Percentiles rank a stretch among this genome's conserved stretches.
Evolutionary conservation across 768 basidiomycete species (phyloP).

Genomic region (Russula vinacea): DNA sequence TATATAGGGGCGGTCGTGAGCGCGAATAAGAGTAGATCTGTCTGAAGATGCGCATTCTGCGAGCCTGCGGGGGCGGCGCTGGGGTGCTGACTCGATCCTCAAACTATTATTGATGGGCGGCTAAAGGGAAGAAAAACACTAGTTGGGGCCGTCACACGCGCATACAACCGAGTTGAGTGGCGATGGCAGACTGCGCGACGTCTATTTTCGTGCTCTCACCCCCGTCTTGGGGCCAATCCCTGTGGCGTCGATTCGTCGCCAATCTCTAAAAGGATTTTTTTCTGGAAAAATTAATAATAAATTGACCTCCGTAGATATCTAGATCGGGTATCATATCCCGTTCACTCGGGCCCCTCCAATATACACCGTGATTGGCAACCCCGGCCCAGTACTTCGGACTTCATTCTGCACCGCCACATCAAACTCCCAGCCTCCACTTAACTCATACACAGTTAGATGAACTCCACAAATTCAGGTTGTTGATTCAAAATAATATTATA

Average conservation of each 20-base stretch:
- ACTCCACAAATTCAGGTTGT: not conserved
- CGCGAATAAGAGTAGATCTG: slow-evolving; percentile 10
- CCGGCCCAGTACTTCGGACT: slow-evolving; percentile 24
- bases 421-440: not conserved
- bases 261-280: slow-evolving; percentile 4
- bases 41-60: slow-evolving; percentile 3
- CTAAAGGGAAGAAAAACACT: not conserved
- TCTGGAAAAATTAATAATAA: not conserved
- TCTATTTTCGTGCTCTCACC: not conserved
- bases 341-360: slow-evolving; percentile 9
- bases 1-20: slow-evolving; percentile 30
- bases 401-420: slow-evolving; percentile 29
- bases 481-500: not conserved
- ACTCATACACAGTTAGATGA: not conserved
- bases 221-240: not conserved
- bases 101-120: not conserved
- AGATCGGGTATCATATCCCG: slow-evolving; percentile 5
- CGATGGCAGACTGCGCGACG: not conserved
- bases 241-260: not conserved
- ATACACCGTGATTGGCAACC: slow-evolving; percentile 18
- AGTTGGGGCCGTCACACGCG: slow-evolving; percentile 2
- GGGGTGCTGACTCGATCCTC: slow-evolving; percentile 16
- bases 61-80: slow-evolving; percentile 11
- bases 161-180: not conserved
- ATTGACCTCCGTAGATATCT: not conserved